Percentiles rank a stretch among this genome's conserved stretches.
phyloP scores from a whole-genome alignment of 1,284 basidiomycete species.

The Pseudozyma hubeiensis region DNA sequence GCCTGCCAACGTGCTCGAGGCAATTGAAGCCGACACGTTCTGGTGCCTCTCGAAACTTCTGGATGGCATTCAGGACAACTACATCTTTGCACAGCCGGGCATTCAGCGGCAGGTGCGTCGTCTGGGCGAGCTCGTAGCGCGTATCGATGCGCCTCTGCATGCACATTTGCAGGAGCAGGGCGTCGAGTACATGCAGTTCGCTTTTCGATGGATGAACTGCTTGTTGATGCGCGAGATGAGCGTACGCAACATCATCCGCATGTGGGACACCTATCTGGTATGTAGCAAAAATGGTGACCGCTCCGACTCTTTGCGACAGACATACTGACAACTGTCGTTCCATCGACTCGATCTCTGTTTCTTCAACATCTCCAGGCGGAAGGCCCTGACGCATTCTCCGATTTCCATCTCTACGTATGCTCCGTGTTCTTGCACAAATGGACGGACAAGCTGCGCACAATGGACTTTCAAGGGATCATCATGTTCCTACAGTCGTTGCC shows the following conservation, averaged over 20 bases:
- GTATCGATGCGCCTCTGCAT: slow-evolving; percentile 66
- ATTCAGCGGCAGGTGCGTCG: slow-evolving; percentile 65
- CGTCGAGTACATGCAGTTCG: slow-evolving; percentile 69
- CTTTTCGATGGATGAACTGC: slow-evolving; percentile 69
- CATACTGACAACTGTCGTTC: background rate
- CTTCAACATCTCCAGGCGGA: slow-evolving; percentile 46
- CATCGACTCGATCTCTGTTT: background rate
- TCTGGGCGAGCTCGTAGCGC: slow-evolving; percentile 61
- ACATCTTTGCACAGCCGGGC: slow-evolving; percentile 67
- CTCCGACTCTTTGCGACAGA: background rate
- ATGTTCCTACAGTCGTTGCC: slow-evolving; percentile 98
- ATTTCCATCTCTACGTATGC: slow-evolving; percentile 68
- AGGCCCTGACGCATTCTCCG: slow-evolving; percentile 66
- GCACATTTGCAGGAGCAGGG: slow-evolving; percentile 62
- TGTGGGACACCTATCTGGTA: slow-evolving; percentile 68
- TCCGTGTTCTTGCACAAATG: slow-evolving; percentile 66
- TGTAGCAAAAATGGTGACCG: slow-evolving; percentile 1
- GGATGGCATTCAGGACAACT: slow-evolving; percentile 68
- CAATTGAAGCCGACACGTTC: slow-evolving; percentile 68
- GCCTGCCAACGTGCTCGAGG: slow-evolving; percentile 56
- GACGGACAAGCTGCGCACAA: slow-evolving; percentile 57
- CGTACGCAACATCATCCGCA: slow-evolving; percentile 66
- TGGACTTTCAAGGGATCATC: slow-evolving; percentile 82
- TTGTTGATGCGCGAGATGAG: slow-evolving; percentile 69
- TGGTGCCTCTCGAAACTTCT: slow-evolving; percentile 67